Evolutionary conservation across 176 grass and related monocot genomes (phyloP).

Genomic region (Hordeum marinum): DNA sequence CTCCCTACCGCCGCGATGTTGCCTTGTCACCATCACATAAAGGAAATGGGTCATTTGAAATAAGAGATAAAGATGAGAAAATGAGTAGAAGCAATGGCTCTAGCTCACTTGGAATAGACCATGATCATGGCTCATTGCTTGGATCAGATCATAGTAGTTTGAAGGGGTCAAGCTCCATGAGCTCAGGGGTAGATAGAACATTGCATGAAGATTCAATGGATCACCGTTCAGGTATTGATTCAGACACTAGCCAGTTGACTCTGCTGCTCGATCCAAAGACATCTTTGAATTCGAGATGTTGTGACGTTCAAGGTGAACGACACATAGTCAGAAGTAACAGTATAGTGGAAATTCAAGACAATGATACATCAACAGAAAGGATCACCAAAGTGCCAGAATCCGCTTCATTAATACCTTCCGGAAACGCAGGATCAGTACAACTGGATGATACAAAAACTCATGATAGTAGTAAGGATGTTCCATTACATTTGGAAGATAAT

Average conservation of each 20-base stretch:
- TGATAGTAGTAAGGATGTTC: slow-evolving; percentile 6
- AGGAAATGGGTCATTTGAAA: slow-evolving; percentile 30
- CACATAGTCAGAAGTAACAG: neutral
- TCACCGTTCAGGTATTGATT: slow-evolving; percentile 26
- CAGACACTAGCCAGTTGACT: slow-evolving; percentile 27
- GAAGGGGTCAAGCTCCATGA: slow-evolving; percentile 54
- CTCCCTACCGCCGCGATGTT: slow-evolving; percentile 33
- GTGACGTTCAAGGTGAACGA: slow-evolving; percentile 23
- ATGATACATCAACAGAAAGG: neutral
- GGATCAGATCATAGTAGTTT: slow-evolving; percentile 39
- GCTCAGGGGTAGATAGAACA: slow-evolving; percentile 47
- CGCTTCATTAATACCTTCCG: neutral
- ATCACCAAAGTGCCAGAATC: slow-evolving; percentile 1
- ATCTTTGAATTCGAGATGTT: neutral
- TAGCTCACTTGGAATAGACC: slow-evolving; percentile 41
- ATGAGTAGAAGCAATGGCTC: slow-evolving; percentile 39
- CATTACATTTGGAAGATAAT: slow-evolving; percentile 8
- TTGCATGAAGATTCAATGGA: slow-evolving; percentile 44
- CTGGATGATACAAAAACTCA: slow-evolving; percentile 27
- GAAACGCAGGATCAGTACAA: neutral
- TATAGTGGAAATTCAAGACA: neutral
- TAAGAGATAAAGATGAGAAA: slow-evolving; percentile 40
- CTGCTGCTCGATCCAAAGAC: slow-evolving; percentile 14
- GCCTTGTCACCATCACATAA: slow-evolving; percentile 25
- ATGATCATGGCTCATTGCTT: slow-evolving; percentile 36